A percentile compares a stretch with the other conserved stretches of the same genome.
These are phyloP conservation scores for Myriosclerotinia duriaeana DNA, from an alignment of 2,329 filamentous ascomycete genomes.

Conservation along the genomic window DNA sequence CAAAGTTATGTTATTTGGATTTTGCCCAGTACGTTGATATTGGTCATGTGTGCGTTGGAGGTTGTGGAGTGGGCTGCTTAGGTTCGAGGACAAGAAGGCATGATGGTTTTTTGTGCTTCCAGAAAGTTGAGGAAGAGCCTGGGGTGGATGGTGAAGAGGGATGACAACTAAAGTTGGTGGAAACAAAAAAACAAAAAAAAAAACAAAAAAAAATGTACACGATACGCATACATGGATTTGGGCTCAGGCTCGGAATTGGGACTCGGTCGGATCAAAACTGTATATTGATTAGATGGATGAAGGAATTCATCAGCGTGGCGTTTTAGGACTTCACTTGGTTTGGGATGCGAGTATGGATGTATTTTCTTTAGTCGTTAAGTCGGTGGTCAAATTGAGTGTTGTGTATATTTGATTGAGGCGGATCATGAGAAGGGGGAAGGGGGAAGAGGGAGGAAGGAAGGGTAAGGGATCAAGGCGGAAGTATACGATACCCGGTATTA, in stretches of 20 bases:
- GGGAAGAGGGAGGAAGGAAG: too few species aligned
- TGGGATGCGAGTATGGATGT: neutral
- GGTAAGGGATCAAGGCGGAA: too few species aligned
- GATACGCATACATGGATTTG: neutral
- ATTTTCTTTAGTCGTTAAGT: neutral
- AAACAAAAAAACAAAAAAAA: neutral
- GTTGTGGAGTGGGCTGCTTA: constrained; percentile 81
- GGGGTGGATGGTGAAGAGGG: neutral
- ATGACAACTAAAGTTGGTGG: neutral
- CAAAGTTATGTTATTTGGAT: constrained; percentile 98
- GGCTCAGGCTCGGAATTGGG: neutral
- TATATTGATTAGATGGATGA: constrained; percentile 3
- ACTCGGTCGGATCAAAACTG: neutral
- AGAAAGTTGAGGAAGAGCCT: too few species aligned
- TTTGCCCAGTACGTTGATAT: constrained; percentile 82
- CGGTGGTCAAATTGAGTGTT: neutral
- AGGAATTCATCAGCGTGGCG: constrained; percentile 11
- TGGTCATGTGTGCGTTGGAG: constrained; percentile 90
- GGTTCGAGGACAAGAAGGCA: too few species aligned
- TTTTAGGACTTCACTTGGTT: neutral
- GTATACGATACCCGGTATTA: too few species aligned
- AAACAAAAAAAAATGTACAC: constrained; percentile 4
- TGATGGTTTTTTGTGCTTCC: neutral
- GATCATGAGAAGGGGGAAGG: neutral
- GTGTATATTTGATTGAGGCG: too few species aligned